Conservation (phyloP, 306 rosid genomes). For the Pyrus bretschneideri region DNA sequence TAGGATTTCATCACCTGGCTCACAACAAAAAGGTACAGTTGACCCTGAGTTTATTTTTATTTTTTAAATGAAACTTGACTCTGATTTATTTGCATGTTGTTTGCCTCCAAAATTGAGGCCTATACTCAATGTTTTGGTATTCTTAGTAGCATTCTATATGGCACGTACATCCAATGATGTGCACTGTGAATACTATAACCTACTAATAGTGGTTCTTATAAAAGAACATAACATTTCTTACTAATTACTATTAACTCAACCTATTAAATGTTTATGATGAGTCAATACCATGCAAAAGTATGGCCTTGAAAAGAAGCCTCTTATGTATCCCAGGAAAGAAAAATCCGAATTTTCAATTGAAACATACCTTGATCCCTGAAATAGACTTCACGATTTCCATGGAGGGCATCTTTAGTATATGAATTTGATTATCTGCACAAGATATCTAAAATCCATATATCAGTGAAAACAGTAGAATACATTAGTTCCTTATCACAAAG, state of each 20-base stretch:
- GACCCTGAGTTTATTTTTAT: background rate
- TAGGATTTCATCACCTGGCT: background rate
- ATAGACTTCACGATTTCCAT: slow-evolving; percentile 81
- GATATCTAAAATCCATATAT: slow-evolving; percentile 62
- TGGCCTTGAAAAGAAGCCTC: background rate
- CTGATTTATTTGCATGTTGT: background rate
- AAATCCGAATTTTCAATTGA: background rate
- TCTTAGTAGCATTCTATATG: background rate
- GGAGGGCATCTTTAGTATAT: slow-evolving; percentile 71
- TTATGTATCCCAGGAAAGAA: background rate
- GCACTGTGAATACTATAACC: background rate
- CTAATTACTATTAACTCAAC: background rate
- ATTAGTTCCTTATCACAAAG: slow-evolving; percentile 11
- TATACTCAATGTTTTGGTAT: background rate
- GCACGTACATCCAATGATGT: background rate
- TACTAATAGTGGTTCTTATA: background rate
- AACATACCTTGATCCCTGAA: slow-evolving; percentile 92
- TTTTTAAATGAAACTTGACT: too few relatives aligned
- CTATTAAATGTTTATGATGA: background rate
- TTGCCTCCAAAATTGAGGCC: background rate
- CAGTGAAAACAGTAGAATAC: slow-evolving; percentile 36
- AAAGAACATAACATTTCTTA: background rate
- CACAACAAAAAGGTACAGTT: background rate
- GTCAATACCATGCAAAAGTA: background rate
- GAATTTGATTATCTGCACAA: slow-evolving; percentile 91